Evolutionary conservation across 306 rosid species (phyloP), one percentile per base, ranked within the genome.

Genomic region (Citrullus colocynthis): DNA sequence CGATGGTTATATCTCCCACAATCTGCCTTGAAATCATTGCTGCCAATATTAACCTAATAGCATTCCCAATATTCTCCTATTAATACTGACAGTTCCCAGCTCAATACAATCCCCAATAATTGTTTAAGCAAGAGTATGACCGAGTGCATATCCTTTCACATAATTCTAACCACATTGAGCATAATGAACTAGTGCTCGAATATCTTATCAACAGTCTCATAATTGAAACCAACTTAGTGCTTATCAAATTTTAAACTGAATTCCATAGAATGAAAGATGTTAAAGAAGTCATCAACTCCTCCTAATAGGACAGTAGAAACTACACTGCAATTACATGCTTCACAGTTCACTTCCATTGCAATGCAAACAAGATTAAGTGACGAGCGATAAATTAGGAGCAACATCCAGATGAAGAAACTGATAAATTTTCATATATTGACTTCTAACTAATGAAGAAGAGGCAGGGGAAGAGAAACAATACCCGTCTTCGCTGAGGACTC

Each of bases 401-500:
- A 20, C 57, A 36, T 69, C 66, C 34, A 41, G 52, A 55, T 21
- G 28, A 21, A 37, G 7, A 76, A 61, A 77, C 39, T 41, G 42
- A 62, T 12, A 21, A 14, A 12, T 37, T 49, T 34, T n/a, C 32
- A 78, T 30, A 45, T 9, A 15, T 32, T 61, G 34, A n/a, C 11
- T 44, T 44, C 16, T 20, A 63, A 75, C 42, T 6, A 62, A 54
- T 17, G 18, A 60, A 30, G 49, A 16, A 57, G 54, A 60, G 81
- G 12, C 15, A 32, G 67, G 2, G 34, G 76, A 54, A 59, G 74
- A 77, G 49, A 78, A 80, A 42, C 51, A 49, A 77, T 74, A 94
- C 97, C 99, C 99, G 86, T 95, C 98, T 89, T 95, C 99, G 83
- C 97, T 95, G 86, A 85, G 92, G 72, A 89, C 63, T 80, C 99